Evolutionary conservation across 2,329 filamentous ascomycete species (phyloP), one percentile per base, ranked within the genome.

Genomic region (Penicillium frequentans): DNA sequence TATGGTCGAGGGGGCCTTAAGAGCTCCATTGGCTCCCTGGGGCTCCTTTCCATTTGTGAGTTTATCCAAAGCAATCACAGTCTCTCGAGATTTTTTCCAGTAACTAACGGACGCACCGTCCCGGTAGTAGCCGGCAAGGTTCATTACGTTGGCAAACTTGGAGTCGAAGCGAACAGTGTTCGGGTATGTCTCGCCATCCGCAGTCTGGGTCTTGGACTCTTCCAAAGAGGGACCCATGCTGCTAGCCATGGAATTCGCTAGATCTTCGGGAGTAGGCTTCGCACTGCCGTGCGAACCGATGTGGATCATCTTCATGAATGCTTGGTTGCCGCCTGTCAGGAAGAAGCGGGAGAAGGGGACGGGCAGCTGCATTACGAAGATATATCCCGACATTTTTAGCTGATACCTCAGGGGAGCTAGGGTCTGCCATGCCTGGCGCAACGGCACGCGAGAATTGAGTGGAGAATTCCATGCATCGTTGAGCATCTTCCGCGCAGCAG

Each of bases 41-140:
- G 13, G 67, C 63, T 67, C 66, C 11, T 64, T 64, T 6, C 68
- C 69, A 7, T 61, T 58, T n/a, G 74, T 67, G 26, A 84, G 72
- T 16, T 76, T 75, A 56, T 78, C 79, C 8, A 84, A 73, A 3
- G 39, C 19, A 23, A 23, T 73, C 21, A 84, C 75, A 0, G 76
- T 81, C 59, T 82, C 76, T 24, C 82, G 66, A 2, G 79, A 80
- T 62, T 84, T 84, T 33, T 74, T 70, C 84, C 84, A 86, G 13
- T 66, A 69, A 0, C 69, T 69, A 3, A 68, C 57, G 21, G 76
- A 70, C 0, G 83, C 72, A 2, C 78, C 77, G 44, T 86, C 77
- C 31, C 82, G 79, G 68, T 86, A 86, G 53, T 85, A 79, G 13
- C 75, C 70, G 24, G 82, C 78, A 64, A 81, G 81, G 59, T 83